Evolutionary conservation across 306 rosid genomes (phyloP).

Genomic region (Dryas octopetala): DNA sequence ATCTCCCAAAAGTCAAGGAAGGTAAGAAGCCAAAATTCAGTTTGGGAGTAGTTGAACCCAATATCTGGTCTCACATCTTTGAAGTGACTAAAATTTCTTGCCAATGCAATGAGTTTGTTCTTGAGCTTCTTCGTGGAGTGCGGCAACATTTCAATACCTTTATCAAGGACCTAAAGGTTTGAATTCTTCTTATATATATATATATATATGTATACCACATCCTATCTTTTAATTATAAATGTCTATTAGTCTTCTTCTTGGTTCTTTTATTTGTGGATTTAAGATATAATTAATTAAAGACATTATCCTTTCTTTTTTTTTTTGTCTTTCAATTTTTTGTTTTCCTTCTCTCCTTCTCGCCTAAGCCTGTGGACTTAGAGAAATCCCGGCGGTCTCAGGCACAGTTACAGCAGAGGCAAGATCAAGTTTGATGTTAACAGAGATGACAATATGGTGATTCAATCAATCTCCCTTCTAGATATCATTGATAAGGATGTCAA

Average conservation of each 20-base stretch:
- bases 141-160: conserved; percentile 64
- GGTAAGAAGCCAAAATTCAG: conserved; percentile 81
- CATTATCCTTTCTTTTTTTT: too few relatives aligned
- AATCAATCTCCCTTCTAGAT: conserved; percentile 91
- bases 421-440: conserved; percentile 94
- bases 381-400: conserved; percentile 93
- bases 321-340: background rate
- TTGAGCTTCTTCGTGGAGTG: conserved; percentile 84
- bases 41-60: conserved; percentile 75
- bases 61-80: conserved; percentile 76
- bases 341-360: background rate
- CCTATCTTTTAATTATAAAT: background rate
- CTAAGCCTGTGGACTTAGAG: conserved; percentile 80
- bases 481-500: conserved; percentile 93
- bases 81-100: conserved; percentile 83
- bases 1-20: conserved; percentile 81
- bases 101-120: conserved; percentile 79
- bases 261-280: background rate
- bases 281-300: background rate
- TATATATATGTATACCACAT: background rate
- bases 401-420: conserved; percentile 96
- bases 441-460: conserved; percentile 98
- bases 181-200: background rate
- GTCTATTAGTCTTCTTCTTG: background rate
- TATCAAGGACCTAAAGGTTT: conserved; percentile 80